Evolutionary conservation across 495 filamentous ascomycete species (phyloP).

Genomic region (Penicillium goetzii): DNA sequence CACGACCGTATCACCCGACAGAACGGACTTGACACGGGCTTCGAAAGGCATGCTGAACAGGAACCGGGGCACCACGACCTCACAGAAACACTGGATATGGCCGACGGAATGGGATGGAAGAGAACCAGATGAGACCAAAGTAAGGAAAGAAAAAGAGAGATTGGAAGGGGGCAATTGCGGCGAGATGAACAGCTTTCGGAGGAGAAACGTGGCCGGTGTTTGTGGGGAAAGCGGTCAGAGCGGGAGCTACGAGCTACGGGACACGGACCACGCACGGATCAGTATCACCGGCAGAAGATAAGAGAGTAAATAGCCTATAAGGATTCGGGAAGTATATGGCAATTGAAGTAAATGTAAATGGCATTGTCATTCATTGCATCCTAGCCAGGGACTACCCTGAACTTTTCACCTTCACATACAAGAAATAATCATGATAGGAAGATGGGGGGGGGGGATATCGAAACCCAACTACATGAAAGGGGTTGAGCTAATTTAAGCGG

Average conservation of each 20-base stretch:
- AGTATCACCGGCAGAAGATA: not conserved
- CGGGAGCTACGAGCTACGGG: constrained; percentile 15
- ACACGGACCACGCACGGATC: not conserved
- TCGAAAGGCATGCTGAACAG: constrained; percentile 50
- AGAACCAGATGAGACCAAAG: constrained; percentile 13
- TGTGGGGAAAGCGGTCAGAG: constrained; percentile 39
- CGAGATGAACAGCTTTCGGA: constrained; percentile 22
- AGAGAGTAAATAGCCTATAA: not conserved
- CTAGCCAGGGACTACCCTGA: constrained; percentile 31
- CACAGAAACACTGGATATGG: constrained; percentile 21
- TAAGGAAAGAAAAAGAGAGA: constrained; percentile 19
- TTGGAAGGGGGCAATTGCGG: constrained; percentile 24
- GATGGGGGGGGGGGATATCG: constrained; percentile 26
- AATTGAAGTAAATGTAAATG: constrained; percentile 5
- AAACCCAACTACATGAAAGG: constrained; percentile 23
- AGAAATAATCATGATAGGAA: constrained; percentile 1
- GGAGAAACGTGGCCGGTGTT: constrained; percentile 38
- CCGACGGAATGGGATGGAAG: constrained; percentile 13
- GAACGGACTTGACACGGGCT: constrained; percentile 89
- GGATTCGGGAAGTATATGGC: not conserved
- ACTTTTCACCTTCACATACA: constrained; percentile 25
- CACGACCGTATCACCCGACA: constrained; percentile 90
- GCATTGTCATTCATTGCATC: constrained; percentile 34
- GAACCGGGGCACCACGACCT: constrained; percentile 23
- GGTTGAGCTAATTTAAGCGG: constrained; percentile 46